Base-by-base conservation (phyloP, 1,284 basidiomycete genomes). In the Naganishia sp. region DNA sequence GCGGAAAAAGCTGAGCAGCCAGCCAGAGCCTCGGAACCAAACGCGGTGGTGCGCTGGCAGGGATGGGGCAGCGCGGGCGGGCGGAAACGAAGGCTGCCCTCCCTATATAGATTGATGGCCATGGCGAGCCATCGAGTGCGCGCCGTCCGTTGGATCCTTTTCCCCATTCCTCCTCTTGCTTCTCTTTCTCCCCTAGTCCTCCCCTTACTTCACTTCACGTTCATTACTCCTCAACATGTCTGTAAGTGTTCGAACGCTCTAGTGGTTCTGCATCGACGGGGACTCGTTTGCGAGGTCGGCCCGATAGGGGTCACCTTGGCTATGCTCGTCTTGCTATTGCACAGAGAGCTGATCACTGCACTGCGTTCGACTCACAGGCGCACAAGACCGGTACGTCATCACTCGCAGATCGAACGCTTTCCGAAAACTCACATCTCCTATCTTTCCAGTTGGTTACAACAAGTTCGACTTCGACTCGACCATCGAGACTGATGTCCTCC, bases 381-480 rank as follows among this genome's bases (percentile, higher is more conserved):
- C 58, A 61, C 58, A 51, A 61, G 58, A 61, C 58, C 23, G 58
- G 58, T 61, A 42, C 41, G 21, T 11, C 9, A 17, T 15, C 6
- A 28, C 18, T 9, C 18, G 11, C 58, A 17, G 3, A 11, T 28
- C 28, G 28, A 28, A 28, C 28, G 28, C 28, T 28, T 28, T 28
- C 28, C 28, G 28, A 28, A 28, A 46, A 10, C 35, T 25, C 4
- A 49, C 31, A 6, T 50, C 42, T 39, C 39, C 43, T 10, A 11
- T 49, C n/a, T 15, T 9, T n/a, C 82, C 85, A 32, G 91, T 94
- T 58, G 92, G 92, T 62, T 87, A 88, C 79, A 79, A 88, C 73
- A 85, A 88, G 65, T 93, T 94, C 73, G 91, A 90, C 25, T 95
- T 95, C 79, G 88, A 94, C 80, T 89, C 88, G 74, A 85, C 88